Percentiles rank a stretch among this genome's conserved stretches.
phyloP scores from a whole-genome alignment of 208 protist species.

The Trypanosoma avium region DNA sequence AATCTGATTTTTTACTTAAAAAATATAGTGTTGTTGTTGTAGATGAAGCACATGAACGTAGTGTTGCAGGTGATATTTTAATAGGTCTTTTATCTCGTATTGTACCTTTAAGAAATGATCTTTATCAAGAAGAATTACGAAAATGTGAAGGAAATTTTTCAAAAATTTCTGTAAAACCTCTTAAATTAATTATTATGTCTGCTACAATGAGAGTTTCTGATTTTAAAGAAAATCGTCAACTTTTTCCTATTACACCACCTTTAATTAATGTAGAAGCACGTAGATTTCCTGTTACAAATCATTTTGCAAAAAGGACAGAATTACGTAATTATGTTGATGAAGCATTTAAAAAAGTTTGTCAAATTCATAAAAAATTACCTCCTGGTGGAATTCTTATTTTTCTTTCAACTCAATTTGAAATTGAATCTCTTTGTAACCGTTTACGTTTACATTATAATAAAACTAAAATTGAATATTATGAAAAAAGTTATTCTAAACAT shows the following conservation, averaged over 20 bases:
- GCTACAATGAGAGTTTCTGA: constrained; percentile 92
- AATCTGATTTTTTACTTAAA: constrained; percentile 94
- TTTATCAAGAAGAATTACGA: constrained; percentile 72
- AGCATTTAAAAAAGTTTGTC: constrained; percentile 93
- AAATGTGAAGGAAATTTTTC: constrained; percentile 44
- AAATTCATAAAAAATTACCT: constrained; percentile 98
- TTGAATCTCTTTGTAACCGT: constrained; percentile 87
- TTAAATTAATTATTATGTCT: constrained; percentile 93
- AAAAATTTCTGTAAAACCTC: constrained; percentile 67
- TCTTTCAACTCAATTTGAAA: constrained; percentile 96
- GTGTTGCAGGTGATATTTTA: constrained; percentile 95
- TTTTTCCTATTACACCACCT: constrained; percentile 95
- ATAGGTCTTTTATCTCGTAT: constrained; percentile 98
- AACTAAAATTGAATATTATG: constrained; percentile 86
- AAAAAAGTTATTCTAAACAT: constrained; percentile 76
- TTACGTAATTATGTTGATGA: constrained; percentile 93
- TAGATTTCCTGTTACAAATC: constrained; percentile 97
- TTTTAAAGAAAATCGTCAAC: constrained; percentile 92
- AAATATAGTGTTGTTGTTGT: constrained; percentile 98
- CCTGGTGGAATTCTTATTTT: constrained; percentile 98
- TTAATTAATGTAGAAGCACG: constrained; percentile 95
- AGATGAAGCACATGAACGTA: constrained; percentile 98
- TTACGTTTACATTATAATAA: constrained; percentile 83
- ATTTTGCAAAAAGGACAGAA: constrained; percentile 95
- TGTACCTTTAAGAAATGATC: constrained; percentile 92